Evolutionary conservation across 352 stramenopile species (phyloP).

Genomic region (Phytopythium montanum): DNA sequence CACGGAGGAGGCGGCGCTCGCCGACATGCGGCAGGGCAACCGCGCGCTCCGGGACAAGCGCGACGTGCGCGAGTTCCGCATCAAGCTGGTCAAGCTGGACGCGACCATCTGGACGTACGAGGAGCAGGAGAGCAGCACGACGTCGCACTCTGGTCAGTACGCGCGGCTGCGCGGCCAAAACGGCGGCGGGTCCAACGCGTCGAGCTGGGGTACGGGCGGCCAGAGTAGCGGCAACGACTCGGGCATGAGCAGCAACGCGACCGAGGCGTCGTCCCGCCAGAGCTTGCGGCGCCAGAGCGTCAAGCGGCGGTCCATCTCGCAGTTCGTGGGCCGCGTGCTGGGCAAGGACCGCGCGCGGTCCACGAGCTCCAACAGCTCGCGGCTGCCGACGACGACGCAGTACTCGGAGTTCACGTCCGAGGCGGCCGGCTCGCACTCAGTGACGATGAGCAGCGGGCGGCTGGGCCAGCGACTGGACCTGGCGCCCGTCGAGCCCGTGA

Average conservation of each 20-base stretch:
- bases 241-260: slow-evolving; percentile 29
- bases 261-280: slow-evolving; percentile 26
- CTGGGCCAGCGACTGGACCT: slow-evolving; percentile 37
- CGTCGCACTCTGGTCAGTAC: slow-evolving; percentile 4
- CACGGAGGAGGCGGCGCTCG: slow-evolving; percentile 41
- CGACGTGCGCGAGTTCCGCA: slow-evolving; percentile 62
- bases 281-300: slow-evolving; percentile 17
- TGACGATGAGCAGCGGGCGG: slow-evolving; percentile 25
- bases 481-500: slow-evolving; percentile 50
- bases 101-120: slow-evolving; percentile 76
- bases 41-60: slow-evolving; percentile 52
- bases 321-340: slow-evolving; percentile 27
- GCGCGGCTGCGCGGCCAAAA: slow-evolving; percentile 22
- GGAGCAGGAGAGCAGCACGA: slow-evolving; percentile 20
- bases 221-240: slow-evolving; percentile 32
- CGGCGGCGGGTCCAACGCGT: slow-evolving; percentile 22
- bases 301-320: slow-evolving; percentile 27
- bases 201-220: slow-evolving; percentile 12
- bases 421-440: slow-evolving; percentile 13
- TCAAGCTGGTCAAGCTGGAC: slow-evolving; percentile 73
- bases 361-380: slow-evolving; percentile 22
- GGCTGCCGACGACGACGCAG: slow-evolving; percentile 24
- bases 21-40: slow-evolving; percentile 43
- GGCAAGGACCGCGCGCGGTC: slow-evolving; percentile 30
- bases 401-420: slow-evolving; percentile 33